Conservation (phyloP, 768 basidiomycete genomes). For the Cystobasidium tubakii region DNA sequence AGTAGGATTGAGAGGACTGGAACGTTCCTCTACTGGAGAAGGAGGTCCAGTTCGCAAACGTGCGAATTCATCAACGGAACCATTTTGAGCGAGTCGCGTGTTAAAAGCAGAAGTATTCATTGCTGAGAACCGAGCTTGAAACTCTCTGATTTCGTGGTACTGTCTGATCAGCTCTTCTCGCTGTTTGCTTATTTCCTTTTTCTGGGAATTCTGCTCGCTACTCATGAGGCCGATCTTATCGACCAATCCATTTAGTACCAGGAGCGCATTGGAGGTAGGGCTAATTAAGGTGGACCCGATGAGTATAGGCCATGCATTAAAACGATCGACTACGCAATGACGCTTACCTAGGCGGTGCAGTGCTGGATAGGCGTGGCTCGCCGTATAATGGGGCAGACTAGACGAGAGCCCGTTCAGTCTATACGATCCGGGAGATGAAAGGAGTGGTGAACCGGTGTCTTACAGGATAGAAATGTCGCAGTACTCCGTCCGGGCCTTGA, state of each 20-base stretch:
- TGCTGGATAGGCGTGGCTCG: neutral
- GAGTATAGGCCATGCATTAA: too few relatives aligned
- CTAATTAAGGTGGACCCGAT: neutral
- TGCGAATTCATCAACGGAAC: neutral
- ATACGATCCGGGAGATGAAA: too few relatives aligned
- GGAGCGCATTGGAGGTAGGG: neutral
- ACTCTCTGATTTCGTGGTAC: neutral
- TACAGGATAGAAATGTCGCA: neutral
- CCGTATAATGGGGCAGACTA: neutral
- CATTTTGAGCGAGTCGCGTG: neutral
- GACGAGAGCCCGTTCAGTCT: too few relatives aligned
- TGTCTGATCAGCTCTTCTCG: conserved; percentile 3
- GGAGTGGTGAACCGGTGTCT: neutral
- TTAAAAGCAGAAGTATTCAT: neutral
- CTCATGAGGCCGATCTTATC: conserved; percentile 2
- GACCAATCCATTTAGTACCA: neutral
- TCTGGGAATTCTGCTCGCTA: neutral
- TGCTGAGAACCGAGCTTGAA: neutral
- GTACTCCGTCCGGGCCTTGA: neutral
- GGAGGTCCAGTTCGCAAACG: neutral
- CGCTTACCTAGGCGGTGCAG: neutral
- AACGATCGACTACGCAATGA: too few relatives aligned
- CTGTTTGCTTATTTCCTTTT: conserved; percentile 1
- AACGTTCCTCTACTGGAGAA: neutral
- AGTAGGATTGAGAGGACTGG: neutral